Percentiles rank a stretch among this genome's conserved stretches.
phyloP scores from a whole-genome alignment of 179 eudicot species.

The Silene vulgaris region DNA sequence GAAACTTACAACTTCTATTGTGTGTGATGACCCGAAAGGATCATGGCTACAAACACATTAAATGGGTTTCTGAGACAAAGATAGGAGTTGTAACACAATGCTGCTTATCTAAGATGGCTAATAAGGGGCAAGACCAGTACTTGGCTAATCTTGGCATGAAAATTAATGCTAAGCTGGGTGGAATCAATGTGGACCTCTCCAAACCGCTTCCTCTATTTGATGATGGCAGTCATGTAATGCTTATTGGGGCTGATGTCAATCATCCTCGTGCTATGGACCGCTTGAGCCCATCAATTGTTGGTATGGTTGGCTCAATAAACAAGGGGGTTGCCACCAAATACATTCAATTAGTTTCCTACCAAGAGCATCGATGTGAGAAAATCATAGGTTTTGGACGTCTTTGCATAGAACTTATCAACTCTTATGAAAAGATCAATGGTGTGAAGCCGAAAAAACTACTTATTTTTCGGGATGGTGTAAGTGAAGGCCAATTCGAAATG shows the following conservation, averaged over 20 bases:
- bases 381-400: conserved; percentile 50
- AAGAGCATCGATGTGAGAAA: conserved; percentile 40
- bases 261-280: conserved; percentile 43
- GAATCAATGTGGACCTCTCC: conserved; percentile 53
- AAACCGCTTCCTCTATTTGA: conserved; percentile 37
- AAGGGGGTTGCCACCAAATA: conserved; percentile 61
- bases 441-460: conserved; percentile 50
- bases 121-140: conserved; percentile 39
- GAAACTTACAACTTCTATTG: conserved; percentile 47
- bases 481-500: conserved; percentile 70
- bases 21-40: conserved; percentile 46
- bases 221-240: conserved; percentile 44
- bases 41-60: conserved; percentile 48
- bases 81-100: conserved; percentile 63
- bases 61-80: conserved; percentile 56
- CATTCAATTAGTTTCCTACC: conserved; percentile 40
- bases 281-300: conserved; percentile 51
- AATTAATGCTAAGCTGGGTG: conserved; percentile 75
- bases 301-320: conserved; percentile 56
- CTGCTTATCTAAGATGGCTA: conserved; percentile 40
- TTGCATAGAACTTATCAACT: conserved; percentile 43
- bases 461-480: conserved; percentile 71
- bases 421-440: conserved; percentile 40
- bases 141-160: conserved; percentile 56
- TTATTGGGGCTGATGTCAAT: conserved; percentile 76